phyloP scores from a whole-genome alignment of 352 stramenopile species.

The Phytophthora sp. region DNA sequence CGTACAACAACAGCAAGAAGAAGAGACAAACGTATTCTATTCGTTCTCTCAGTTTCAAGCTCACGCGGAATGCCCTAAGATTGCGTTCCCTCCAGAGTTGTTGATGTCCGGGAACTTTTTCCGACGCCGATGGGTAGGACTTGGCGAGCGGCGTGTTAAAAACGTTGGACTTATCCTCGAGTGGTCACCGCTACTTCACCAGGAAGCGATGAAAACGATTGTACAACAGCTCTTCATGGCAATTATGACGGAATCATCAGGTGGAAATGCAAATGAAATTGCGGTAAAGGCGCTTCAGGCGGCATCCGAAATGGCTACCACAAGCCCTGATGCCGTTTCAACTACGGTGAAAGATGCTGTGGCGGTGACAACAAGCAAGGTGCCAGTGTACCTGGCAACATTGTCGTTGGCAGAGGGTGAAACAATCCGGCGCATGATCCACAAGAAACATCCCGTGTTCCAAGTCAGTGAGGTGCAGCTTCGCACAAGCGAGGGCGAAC shows the following conservation, averaged over 20 bases:
- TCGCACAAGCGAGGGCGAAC: constrained; percentile 79
- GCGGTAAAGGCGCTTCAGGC: constrained; percentile 59
- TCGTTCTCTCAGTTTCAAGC: constrained; percentile 78
- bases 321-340: constrained; percentile 28
- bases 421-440: constrained; percentile 96
- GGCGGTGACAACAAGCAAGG: constrained; percentile 28
- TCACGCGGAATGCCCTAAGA: constrained; percentile 71
- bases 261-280: constrained; percentile 62
- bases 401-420: constrained; percentile 98
- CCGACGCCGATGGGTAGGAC: constrained; percentile 83
- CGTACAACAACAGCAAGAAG: constrained; percentile 34
- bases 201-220: constrained; percentile 75
- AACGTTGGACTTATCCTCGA: constrained; percentile 90
- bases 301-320: constrained; percentile 38
- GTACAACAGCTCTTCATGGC: constrained; percentile 71
- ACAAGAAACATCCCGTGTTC: constrained; percentile 87
- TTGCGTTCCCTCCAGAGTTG: constrained; percentile 72
- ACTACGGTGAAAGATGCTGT: constrained; percentile 53
- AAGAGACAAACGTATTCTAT: constrained; percentile 80
- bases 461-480: constrained; percentile 71
- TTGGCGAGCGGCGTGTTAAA: constrained; percentile 88
- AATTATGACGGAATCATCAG: constrained; percentile 36
- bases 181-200: constrained; percentile 78
- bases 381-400: constrained; percentile 92
- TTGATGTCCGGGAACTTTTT: constrained; percentile 92